Percentiles rank a stretch among this genome's conserved stretches.
These are phyloP conservation scores for Termitomyces sp. DNA, from an alignment of 768 basidiomycete genomes.

Conservation along the genomic window DNA sequence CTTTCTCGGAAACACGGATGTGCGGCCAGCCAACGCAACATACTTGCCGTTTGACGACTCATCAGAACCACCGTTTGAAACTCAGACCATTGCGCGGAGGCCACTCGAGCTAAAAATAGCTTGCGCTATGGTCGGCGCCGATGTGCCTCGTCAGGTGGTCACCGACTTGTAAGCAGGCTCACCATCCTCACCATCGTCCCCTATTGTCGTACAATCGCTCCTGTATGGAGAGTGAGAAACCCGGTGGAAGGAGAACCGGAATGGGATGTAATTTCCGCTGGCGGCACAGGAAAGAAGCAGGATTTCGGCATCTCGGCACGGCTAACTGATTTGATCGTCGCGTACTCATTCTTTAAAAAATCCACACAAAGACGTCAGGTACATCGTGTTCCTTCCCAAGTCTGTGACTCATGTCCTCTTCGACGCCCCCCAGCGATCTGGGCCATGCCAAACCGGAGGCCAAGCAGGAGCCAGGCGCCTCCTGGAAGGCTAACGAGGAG, in stretches of 20 bases:
- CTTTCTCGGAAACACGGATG: slow-evolving; percentile 3
- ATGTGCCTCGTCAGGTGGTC: not conserved
- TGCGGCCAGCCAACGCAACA: not conserved
- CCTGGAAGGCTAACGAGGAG: slow-evolving; percentile 53
- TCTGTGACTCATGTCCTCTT: slow-evolving; percentile 16
- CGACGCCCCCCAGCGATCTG: slow-evolving; percentile 9
- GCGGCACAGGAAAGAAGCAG: not conserved
- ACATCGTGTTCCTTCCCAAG: not conserved
- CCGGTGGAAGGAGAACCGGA: not conserved
- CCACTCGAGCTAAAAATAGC: not conserved
- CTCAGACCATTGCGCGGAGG: not conserved
- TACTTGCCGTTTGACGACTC: not conserved
- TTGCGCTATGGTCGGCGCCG: not conserved
- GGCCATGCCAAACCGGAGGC: slow-evolving; percentile 12
- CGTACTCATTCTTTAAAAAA: slow-evolving; percentile 7
- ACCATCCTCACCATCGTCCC: not conserved
- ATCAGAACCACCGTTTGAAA: not conserved
- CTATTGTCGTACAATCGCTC: not conserved
- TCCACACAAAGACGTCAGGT: slow-evolving; percentile 12
- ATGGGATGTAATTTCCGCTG: no score
- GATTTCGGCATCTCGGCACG: slow-evolving; percentile 29
- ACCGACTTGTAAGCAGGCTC: not conserved
- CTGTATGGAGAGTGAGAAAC: no score
- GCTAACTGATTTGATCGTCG: slow-evolving; percentile 13
- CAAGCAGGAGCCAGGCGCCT: slow-evolving; percentile 39